Evolutionary conservation across 1,284 basidiomycete species (phyloP), one percentile per base, ranked within the genome.

Genomic region (Cryptococcus hybrid): DNA sequence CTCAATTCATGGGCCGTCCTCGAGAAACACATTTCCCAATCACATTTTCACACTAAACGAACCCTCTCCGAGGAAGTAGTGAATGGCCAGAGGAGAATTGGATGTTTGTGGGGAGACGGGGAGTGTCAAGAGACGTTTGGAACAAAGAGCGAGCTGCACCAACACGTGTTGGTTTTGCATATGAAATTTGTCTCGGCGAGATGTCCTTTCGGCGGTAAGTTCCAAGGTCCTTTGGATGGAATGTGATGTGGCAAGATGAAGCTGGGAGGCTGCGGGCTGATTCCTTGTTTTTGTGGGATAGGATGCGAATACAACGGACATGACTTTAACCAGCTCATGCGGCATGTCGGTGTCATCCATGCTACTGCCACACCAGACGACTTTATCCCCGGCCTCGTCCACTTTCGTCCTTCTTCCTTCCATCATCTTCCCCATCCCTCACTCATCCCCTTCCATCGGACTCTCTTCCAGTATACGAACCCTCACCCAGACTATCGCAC

Each of bases 371-470:
- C 69, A n/a, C 69, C 69, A 5, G 66, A 70, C 55, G 69, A 72
- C 51, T 72, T 70, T 48, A 63, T 70, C 24, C 70, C 70, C 9
- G 69, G 67, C 15, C 60, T 72, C 11, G 69, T 72, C 44, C 70
- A 68, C 51, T 59, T 61, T 37, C 52, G 48, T 45, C 68, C 67
- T 0, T 38, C 58, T 7, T 39, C 39, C 30, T 30, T 30, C 30
- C 30, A 30, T 30, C 30, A 30, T 30, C 30, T 30, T 30, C 30
- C 3, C 30, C 30, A 30, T 30, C 30, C 30, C 30, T 30, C 30
- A 30, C 3, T 30, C 30, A 30, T 4, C 30, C 30, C 30, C 30
- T 30, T 30, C 30, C 30, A 30, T 30, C 30, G 3, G 30, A 30
- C 2, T 4, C 30, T 30, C 30, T 30, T 30, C 30, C 30, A 30